These are phyloP conservation scores for Aspergillus transmontanensis DNA, from an alignment of 2,329 filamentous ascomycete genomes.

Conservation along the genomic window DNA sequence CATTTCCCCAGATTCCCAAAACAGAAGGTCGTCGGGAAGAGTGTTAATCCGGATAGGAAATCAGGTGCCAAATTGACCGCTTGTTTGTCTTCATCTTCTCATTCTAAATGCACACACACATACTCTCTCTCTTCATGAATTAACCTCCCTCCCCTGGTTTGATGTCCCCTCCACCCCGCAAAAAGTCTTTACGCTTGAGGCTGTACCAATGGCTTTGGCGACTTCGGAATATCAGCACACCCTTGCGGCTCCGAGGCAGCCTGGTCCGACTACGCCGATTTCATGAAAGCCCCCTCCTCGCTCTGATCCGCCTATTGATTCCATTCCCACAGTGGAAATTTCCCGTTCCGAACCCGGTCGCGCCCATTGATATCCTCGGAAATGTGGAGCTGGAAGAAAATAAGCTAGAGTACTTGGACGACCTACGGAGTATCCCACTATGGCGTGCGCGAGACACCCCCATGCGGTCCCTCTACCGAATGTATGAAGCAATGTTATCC, in stretches of 20 bases:
- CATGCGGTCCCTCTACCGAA: constrained; percentile 31
- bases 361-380: constrained; percentile 18
- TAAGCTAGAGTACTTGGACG: constrained; percentile 22
- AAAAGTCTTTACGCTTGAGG: constrained; percentile 1
- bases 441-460: constrained; percentile 33
- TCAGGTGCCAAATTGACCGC: background rate
- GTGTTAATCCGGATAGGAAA: background rate
- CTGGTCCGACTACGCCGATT: constrained; percentile 23
- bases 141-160: background rate
- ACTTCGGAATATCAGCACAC: constrained; percentile 20
- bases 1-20: background rate
- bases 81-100: background rate
- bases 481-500: constrained; percentile 28
- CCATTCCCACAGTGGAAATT: constrained; percentile 30
- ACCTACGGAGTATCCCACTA: constrained; percentile 28
- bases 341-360: constrained; percentile 22
- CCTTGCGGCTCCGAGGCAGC: constrained; percentile 24
- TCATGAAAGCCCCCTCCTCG: constrained; percentile 21
- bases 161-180: background rate
- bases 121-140: background rate
- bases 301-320: constrained; percentile 25
- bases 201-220: constrained; percentile 4
- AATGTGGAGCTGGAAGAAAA: constrained; percentile 12
- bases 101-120: too few relatives aligned
- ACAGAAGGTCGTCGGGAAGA: background rate